Percentiles rank a stretch among this genome's conserved stretches.
Evolutionary conservation across 2,329 filamentous ascomycete genomes (phyloP).

Genomic region (Fusarium sp.): DNA sequence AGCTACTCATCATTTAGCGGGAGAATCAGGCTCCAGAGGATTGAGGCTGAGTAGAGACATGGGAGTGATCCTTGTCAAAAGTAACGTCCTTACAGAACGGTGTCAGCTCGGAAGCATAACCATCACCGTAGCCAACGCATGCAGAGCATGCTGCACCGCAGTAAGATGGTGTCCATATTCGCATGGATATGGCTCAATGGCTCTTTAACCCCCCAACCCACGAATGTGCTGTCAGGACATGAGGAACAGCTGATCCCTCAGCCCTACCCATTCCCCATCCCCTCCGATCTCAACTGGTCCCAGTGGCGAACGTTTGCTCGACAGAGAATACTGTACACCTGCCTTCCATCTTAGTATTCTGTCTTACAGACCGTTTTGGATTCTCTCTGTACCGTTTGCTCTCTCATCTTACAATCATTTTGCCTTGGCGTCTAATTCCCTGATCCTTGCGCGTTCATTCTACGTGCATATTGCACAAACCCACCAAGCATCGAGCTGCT

Average conservation of each 20-base stretch:
- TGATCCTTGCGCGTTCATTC: conserved; percentile 9
- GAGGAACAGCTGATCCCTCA: conserved; percentile 41
- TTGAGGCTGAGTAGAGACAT: conserved; percentile 33
- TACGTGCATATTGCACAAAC: conserved; percentile 17
- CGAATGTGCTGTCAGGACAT: conserved; percentile 13
- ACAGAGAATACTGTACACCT: conserved; percentile 11
- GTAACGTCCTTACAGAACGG: conserved; percentile 5
- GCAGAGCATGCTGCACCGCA: conserved; percentile 23
- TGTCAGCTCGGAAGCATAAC: conserved; percentile 23
- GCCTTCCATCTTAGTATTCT: conserved; percentile 6
- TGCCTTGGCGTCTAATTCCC: conserved; percentile 1
- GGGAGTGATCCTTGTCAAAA: conserved; percentile 11
- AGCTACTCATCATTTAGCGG: not conserved
- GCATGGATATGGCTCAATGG: conserved; percentile 17
- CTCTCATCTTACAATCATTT: conserved; percentile 1
- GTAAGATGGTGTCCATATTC: conserved; percentile 27
- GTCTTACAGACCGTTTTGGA: conserved; percentile 25
- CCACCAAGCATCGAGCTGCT: conserved; percentile 8
- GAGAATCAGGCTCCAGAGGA: conserved; percentile 9
- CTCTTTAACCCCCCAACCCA: not conserved
- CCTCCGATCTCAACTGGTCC: conserved; percentile 11
- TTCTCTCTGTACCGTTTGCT: conserved; percentile 4
- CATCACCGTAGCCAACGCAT: conserved; percentile 24
- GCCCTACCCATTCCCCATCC: conserved; percentile 32
- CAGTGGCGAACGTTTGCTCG: conserved; percentile 24